These are phyloP conservation scores for Dendrothele bispora DNA, from an alignment of 768 basidiomycete species.

Conservation along the genomic window DNA sequence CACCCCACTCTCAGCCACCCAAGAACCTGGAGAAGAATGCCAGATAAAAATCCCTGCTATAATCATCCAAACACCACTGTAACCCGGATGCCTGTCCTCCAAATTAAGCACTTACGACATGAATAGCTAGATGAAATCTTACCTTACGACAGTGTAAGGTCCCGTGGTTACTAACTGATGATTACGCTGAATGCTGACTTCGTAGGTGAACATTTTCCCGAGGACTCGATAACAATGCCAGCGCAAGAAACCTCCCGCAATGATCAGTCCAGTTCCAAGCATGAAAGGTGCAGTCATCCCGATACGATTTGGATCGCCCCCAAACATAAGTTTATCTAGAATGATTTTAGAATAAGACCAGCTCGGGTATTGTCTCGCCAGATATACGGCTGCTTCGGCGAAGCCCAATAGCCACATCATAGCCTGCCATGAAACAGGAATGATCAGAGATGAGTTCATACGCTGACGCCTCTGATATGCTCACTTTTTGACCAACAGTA, in stretches of 20 bases:
- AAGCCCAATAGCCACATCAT: neutral
- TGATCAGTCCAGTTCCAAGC: slow-evolving; percentile 23
- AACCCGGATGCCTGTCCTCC: slow-evolving; percentile 8
- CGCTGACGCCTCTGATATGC: too few species aligned
- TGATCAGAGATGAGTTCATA: too few species aligned
- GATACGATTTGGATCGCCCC: neutral
- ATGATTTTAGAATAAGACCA: neutral
- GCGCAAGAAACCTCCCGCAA: slow-evolving; percentile 32
- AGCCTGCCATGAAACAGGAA: too few species aligned
- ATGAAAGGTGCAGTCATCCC: slow-evolving; percentile 26
- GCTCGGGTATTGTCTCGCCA: neutral
- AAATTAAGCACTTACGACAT: neutral
- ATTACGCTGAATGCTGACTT: slow-evolving; percentile 31
- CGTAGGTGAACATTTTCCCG: slow-evolving; percentile 39
- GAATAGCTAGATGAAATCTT: neutral
- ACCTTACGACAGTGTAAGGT: slow-evolving; percentile 34
- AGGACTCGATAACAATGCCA: slow-evolving; percentile 35
- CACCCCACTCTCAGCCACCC: slow-evolving; percentile 14
- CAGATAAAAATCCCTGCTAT: slow-evolving; percentile 11
- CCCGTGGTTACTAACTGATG: slow-evolving; percentile 38
- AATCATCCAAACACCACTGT: slow-evolving; percentile 18
- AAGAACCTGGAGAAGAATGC: slow-evolving; percentile 9
- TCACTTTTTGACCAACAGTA: slow-evolving; percentile 1
- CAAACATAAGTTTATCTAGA: neutral
- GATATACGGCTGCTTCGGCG: neutral